These are phyloP conservation scores for Crassisporium funariophilum DNA, from an alignment of 768 basidiomycete species.

Conservation along the genomic window DNA sequence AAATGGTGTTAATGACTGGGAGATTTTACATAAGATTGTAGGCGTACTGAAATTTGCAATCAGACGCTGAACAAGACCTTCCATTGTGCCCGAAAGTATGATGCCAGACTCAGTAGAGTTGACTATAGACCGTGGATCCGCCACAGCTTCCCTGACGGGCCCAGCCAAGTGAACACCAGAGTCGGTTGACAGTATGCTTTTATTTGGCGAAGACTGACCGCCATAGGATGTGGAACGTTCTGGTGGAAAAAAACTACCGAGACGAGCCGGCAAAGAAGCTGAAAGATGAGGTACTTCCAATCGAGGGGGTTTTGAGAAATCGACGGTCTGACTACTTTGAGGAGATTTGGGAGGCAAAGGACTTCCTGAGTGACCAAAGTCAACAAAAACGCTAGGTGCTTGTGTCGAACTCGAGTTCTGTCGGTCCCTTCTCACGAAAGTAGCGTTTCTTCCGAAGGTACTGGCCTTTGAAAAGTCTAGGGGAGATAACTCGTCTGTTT, in stretches of 20 bases:
- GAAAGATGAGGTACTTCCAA: constrained; percentile 12
- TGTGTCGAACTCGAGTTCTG: no score
- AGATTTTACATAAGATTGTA: background rate
- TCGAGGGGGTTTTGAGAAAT: constrained; percentile 3
- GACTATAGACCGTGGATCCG: constrained; percentile 27
- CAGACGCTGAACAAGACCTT: constrained; percentile 43
- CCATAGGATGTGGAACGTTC: constrained; percentile 8
- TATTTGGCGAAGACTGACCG: constrained; percentile 8
- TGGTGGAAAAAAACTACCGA: constrained; percentile 4
- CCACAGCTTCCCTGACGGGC: constrained; percentile 25
- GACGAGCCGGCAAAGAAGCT: constrained; percentile 12
- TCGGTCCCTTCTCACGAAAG: no score
- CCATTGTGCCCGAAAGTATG: constrained; percentile 43
- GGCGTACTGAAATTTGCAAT: constrained; percentile 34
- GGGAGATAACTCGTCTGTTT: constrained; percentile 12
- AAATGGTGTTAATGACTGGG: background rate
- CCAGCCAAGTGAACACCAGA: constrained; percentile 19
- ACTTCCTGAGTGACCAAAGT: no score
- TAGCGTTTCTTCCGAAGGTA: no score
- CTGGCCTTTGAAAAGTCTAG: no score
- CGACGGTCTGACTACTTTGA: no score
- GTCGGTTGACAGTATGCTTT: constrained; percentile 21
- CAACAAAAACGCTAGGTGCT: no score
- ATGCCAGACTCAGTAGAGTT: constrained; percentile 26
- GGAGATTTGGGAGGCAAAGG: constrained; percentile 1